A percentile compares a stretch with the other conserved stretches of the same genome.
Evolutionary conservation across 257 asterid genomes (phyloP).

Genomic region (Solanum neorickii): DNA sequence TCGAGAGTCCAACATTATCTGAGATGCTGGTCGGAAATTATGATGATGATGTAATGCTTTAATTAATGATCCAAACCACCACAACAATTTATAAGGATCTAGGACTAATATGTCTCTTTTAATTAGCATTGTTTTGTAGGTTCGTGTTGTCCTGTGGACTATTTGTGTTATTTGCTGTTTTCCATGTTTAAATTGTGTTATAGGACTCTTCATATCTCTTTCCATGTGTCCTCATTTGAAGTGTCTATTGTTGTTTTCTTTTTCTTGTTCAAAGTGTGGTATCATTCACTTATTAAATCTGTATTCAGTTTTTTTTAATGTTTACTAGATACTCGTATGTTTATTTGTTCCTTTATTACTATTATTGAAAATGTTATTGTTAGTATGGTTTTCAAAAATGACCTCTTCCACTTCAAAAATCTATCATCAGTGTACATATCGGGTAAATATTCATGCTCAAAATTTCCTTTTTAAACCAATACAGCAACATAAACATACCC

Average conservation of each 20-base stretch:
- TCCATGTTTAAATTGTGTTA: not conserved
- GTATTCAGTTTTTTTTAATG: not conserved
- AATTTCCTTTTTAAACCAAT: not conserved
- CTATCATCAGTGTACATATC: not conserved
- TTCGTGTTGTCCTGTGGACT: not conserved
- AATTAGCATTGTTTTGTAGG: not conserved
- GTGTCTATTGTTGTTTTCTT: not conserved
- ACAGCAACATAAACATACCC: not conserved
- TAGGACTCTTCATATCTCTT: not conserved
- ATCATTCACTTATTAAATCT: not conserved
- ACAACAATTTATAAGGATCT: not conserved
- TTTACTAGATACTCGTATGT: not conserved
- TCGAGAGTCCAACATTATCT: not conserved
- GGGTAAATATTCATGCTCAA: not conserved
- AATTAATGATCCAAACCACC: not conserved
- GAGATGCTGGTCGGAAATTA: not conserved
- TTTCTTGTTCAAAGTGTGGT: not conserved
- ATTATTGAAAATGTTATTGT: not conserved
- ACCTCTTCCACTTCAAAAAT: not conserved
- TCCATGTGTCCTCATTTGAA: not conserved
- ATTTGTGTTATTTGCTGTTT: not conserved
- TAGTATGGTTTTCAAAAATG: not conserved
- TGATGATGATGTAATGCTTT: not conserved
- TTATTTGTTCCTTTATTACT: not conserved
- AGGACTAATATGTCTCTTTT: not conserved